Evolutionary conservation across 768 basidiomycete genomes (phyloP).

Genomic region (Trametes cubensis): DNA sequence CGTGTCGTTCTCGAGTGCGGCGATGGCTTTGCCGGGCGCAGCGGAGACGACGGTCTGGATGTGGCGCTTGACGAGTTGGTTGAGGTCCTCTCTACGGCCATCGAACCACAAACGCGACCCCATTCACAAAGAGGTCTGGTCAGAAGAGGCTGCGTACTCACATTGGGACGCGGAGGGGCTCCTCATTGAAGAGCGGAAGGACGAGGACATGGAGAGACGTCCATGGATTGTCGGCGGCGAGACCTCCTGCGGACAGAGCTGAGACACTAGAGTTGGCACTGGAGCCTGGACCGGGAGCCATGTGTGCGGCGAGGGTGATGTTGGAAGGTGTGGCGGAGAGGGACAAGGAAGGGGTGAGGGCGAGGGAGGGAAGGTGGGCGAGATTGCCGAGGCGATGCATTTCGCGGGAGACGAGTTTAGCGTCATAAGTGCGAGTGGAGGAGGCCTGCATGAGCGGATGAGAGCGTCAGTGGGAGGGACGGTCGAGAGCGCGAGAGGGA

Average conservation of each 20-base stretch:
- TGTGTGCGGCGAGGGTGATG: constrained; percentile 38
- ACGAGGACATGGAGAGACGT: constrained; percentile 82
- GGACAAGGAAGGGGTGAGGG: constrained; percentile 55
- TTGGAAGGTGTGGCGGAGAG: constrained; percentile 54
- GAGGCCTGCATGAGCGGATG: constrained; percentile 17
- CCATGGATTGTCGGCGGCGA: constrained; percentile 74
- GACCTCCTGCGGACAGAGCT: constrained; percentile 4
- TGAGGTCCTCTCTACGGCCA: constrained; percentile 76
- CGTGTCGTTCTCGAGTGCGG: constrained; percentile 75
- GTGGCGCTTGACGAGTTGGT: constrained; percentile 77
- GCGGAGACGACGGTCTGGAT: constrained; percentile 74
- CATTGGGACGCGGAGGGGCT: constrained; percentile 85
- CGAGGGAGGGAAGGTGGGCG: constrained; percentile 53
- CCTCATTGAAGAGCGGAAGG: constrained; percentile 89
- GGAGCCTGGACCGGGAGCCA: constrained; percentile 22
- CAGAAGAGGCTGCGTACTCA: constrained; percentile 38
- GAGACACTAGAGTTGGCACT: constrained; percentile 25
- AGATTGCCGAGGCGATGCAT: constrained; percentile 81
- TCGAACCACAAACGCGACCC: not conserved
- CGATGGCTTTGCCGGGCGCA: constrained; percentile 72
- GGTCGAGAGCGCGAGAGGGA: not conserved
- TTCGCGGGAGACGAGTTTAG: constrained; percentile 79
- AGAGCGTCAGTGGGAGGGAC: not conserved
- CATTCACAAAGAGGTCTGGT: not conserved
- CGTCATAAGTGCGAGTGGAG: constrained; percentile 67